Percentiles rank a stretch among this genome's conserved stretches.
phyloP scores from a whole-genome alignment of 2,329 filamentous ascomycete genomes.

The Calonectria honghensis region DNA sequence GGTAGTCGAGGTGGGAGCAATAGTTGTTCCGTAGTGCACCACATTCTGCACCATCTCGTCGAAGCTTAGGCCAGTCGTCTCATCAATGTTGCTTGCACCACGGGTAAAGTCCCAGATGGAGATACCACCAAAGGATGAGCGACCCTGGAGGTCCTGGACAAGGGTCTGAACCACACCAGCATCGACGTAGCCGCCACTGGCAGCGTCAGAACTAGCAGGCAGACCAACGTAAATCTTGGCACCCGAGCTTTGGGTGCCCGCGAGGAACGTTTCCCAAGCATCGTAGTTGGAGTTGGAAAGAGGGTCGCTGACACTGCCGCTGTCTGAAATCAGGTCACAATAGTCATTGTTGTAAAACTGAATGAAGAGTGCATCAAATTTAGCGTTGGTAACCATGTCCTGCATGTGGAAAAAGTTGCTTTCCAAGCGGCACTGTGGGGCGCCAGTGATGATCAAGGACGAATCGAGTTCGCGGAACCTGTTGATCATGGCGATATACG shows the following conservation, averaged over 20 bases:
- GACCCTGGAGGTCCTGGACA: constrained; percentile 62
- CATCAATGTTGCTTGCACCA: constrained; percentile 56
- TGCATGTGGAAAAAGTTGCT: constrained; percentile 57
- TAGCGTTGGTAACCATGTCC: constrained; percentile 62
- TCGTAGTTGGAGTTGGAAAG: constrained; percentile 65
- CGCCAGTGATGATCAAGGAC: constrained; percentile 63
- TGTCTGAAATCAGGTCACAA: constrained; percentile 60
- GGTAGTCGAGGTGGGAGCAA: background rate
- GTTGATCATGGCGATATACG: constrained; percentile 63
- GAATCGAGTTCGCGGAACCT: constrained; percentile 58
- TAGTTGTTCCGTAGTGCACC: constrained; percentile 59
- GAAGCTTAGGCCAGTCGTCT: constrained; percentile 58
- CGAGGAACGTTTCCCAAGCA: constrained; percentile 62
- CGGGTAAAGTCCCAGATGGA: constrained; percentile 67
- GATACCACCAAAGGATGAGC: constrained; percentile 66
- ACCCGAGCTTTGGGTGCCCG: constrained; percentile 59
- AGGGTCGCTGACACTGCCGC: constrained; percentile 51
- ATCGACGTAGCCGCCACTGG: constrained; percentile 59
- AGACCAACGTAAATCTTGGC: constrained; percentile 69
- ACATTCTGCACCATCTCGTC: constrained; percentile 61
- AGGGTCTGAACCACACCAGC: constrained; percentile 59
- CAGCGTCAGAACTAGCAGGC: constrained; percentile 57
- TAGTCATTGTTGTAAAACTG: constrained; percentile 70
- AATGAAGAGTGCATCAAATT: constrained; percentile 66
- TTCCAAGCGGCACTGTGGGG: constrained; percentile 66